Conservation (phyloP, 1,284 basidiomycete species). For the Leccinum fallax region DNA sequence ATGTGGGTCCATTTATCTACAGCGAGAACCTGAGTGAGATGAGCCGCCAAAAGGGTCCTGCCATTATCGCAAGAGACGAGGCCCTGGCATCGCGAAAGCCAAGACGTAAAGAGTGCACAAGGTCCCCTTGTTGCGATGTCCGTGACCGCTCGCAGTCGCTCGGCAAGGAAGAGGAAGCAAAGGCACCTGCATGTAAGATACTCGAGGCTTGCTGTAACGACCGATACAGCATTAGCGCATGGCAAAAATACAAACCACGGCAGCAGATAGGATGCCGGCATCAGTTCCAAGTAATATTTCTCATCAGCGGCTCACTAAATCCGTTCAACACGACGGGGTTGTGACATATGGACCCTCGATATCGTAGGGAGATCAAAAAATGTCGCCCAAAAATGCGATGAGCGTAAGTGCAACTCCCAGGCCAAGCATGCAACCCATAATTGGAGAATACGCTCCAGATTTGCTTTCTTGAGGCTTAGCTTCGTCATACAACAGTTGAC, state of each 20-base stretch:
- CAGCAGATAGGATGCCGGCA: constrained; percentile 17
- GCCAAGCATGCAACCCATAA: not conserved
- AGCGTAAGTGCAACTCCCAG: not conserved
- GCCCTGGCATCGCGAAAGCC: not conserved
- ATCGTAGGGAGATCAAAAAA: not conserved
- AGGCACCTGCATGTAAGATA: not conserved
- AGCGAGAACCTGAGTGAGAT: not conserved
- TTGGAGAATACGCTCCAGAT: not conserved
- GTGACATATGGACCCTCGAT: constrained; percentile 3
- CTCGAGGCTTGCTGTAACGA: not conserved
- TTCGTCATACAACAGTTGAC: constrained; percentile 4
- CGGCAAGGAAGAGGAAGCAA: constrained; percentile 1
- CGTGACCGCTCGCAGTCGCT: not conserved
- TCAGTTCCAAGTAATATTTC: not conserved
- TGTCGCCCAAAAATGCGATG: constrained; percentile 1
- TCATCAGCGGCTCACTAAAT: constrained; percentile 2
- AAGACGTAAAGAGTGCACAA: constrained; percentile 4
- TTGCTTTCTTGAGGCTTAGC: not conserved
- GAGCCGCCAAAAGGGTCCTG: constrained; percentile 4
- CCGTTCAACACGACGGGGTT: not conserved
- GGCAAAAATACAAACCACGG: constrained; percentile 3
- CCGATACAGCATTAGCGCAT: not conserved
- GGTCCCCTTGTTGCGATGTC: not conserved
- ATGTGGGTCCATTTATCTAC: not conserved
- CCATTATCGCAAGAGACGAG: not conserved